These are phyloP conservation scores for Linderniella brevidens DNA, from an alignment of 257 asterid genomes.

Conservation along the genomic window DNA sequence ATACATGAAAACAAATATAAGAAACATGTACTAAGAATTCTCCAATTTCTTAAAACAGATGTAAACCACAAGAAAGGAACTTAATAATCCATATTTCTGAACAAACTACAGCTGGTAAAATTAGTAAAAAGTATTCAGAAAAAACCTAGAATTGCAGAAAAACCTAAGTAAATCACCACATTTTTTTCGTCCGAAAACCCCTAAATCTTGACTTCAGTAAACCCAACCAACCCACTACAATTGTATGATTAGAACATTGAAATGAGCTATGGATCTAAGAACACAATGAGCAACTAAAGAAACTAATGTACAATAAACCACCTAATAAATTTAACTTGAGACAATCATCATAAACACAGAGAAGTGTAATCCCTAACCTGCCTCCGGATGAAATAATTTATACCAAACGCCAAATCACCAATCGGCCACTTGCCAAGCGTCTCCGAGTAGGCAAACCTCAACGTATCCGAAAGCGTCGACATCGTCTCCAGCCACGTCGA, in stretches of 20 bases:
- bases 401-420: constrained; percentile 97
- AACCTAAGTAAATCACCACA: no score
- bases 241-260: no score
- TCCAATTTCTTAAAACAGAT: neutral
- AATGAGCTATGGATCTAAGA: no score
- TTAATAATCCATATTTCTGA: no score
- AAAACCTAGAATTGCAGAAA: no score
- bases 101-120: no score
- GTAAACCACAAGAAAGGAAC: no score
- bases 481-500: constrained; percentile 86
- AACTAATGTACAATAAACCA: constrained; percentile 9
- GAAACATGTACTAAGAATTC: neutral
- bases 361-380: constrained; percentile 36
- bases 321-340: no score
- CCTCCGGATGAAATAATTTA: constrained; percentile 76
- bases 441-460: constrained; percentile 90
- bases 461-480: constrained; percentile 87
- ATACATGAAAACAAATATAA: constrained; percentile 9
- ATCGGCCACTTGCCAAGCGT: constrained; percentile 99
- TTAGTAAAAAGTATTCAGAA: no score
- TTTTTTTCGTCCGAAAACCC: no score
- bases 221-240: no score
- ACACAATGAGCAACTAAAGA: constrained; percentile 1
- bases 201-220: no score
- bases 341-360: constrained; percentile 23